phyloP scores from a whole-genome alignment of 768 basidiomycete species.

The Leccinum sublutescens region DNA sequence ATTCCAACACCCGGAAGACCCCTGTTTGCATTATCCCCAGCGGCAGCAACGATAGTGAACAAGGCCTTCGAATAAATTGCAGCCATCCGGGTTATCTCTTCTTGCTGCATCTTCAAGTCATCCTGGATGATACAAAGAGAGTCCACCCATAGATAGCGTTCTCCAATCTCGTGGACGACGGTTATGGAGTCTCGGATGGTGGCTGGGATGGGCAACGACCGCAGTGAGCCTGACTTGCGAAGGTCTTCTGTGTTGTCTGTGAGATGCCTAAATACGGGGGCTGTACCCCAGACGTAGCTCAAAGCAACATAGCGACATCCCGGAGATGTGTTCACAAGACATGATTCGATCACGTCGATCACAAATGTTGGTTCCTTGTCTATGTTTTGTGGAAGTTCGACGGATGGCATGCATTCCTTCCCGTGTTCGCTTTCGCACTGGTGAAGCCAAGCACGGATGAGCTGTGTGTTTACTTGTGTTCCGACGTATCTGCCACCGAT shows the following conservation, averaged over 20 bases:
- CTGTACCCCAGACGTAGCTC: constrained; percentile 24
- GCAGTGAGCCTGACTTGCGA: constrained; percentile 3
- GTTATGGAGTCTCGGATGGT: constrained; percentile 26
- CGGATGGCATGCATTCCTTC: constrained; percentile 2
- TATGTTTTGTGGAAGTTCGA: background rate
- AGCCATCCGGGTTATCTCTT: constrained; percentile 25
- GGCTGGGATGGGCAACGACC: constrained; percentile 11
- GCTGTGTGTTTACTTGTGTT: constrained; percentile 2
- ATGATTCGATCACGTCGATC: constrained; percentile 15
- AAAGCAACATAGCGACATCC: constrained; percentile 25
- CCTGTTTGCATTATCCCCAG: constrained; percentile 8
- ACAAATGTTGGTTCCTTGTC: constrained; percentile 12
- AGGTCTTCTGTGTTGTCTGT: constrained; percentile 5
- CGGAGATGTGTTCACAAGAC: constrained; percentile 14
- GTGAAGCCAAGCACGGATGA: constrained; percentile 16
- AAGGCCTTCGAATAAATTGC: constrained; percentile 18
- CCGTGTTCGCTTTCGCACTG: constrained; percentile 16
- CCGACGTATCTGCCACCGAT: constrained; percentile 16
- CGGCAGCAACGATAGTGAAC: constrained; percentile 21
- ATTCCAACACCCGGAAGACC: constrained; percentile 12
- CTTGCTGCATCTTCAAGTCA: constrained; percentile 13
- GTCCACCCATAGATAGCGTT: constrained; percentile 30
- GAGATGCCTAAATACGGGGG: constrained; percentile 12
- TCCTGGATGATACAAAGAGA: constrained; percentile 25
- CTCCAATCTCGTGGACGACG: constrained; percentile 18